Evolutionary conservation across 352 stramenopile genomes (phyloP), one percentile per base, ranked within the genome.

Genomic region (Pythium myriotylum): DNA sequence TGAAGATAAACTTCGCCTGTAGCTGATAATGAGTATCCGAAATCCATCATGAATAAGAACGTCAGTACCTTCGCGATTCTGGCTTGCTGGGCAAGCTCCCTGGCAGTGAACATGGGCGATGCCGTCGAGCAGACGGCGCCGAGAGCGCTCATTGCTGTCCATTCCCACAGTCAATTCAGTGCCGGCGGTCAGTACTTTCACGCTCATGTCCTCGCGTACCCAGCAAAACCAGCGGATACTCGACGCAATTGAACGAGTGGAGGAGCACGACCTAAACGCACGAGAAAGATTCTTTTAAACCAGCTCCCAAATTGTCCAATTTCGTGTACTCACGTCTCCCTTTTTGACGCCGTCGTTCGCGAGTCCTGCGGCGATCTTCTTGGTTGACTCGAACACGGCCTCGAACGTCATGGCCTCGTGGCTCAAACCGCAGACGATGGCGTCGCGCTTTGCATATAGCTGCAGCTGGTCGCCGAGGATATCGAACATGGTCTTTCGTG

Each of bases 231-330:
- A 76, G 71, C 35, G 76, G 79, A 60, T 81, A 91, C 62, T 91
- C 81, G 26, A 89, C 19, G 52, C 81, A 91, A 65, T 91, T 91
- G 61, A 88, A 79, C 41, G 77, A 81, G 63, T 91, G 79, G 54
- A 88, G 9, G 3, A 88, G 65, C 20, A 91, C 75, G 6, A 73
- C 64, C 77, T 86, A 51, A 5, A 10, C 29, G n/a, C n/a, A n/a
- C n/a, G n/a, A n/a, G n/a, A n/a, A n/a, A n/a, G n/a, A n/a, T n/a
- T n/a, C n/a, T n/a, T n/a, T n/a, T n/a, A n/a, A n/a, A n/a, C n/a
- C n/a, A n/a, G n/a, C n/a, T n/a, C n/a, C n/a, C n/a, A n/a, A n/a
- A n/a, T n/a, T n/a, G n/a, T n/a, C n/a, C n/a, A n/a, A n/a, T n/a
- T n/a, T n/a, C 0, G 8, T n/a, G n/a, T n/a, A n/a, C 63, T 24